Conservation (phyloP, 768 basidiomycete species). For the Gelatoporia subvermispora region DNA sequence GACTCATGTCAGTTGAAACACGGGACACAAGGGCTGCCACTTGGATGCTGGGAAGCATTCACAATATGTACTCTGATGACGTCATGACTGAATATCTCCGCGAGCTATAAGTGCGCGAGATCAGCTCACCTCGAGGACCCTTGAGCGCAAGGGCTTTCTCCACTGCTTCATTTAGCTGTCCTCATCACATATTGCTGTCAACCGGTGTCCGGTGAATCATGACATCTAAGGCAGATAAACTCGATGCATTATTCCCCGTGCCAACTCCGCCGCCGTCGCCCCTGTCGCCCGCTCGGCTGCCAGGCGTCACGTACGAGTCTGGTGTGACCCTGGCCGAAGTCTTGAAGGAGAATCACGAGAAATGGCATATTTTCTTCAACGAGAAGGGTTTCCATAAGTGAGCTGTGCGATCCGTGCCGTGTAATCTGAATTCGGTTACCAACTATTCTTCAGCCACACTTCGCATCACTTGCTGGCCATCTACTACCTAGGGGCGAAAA, state of each 20-base stretch:
- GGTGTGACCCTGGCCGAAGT: slow-evolving; percentile 13
- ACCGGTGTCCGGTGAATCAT: neutral
- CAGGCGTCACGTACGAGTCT: slow-evolving; percentile 33
- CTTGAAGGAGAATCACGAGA: slow-evolving; percentile 26
- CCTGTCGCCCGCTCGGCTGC: slow-evolving; percentile 29
- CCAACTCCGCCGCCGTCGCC: slow-evolving; percentile 26
- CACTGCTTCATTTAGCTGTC: no score
- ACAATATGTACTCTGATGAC: no score
- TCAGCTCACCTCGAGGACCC: no score
- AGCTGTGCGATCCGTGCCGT: neutral
- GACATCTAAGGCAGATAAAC: slow-evolving; percentile 8
- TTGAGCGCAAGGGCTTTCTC: no score
- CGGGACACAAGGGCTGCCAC: no score
- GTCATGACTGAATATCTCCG: no score
- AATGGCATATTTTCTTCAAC: slow-evolving; percentile 33
- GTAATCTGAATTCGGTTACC: neutral
- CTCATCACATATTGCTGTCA: no score
- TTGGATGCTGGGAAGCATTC: no score
- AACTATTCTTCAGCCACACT: slow-evolving; percentile 37
- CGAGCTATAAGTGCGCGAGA: no score
- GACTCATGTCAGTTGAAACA: no score
- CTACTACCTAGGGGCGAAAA: slow-evolving; percentile 53
- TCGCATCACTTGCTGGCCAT: slow-evolving; percentile 54
- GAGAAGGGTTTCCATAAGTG: slow-evolving; percentile 32
- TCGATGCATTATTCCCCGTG: slow-evolving; percentile 28